Evolutionary conservation across 164 flowering plant genomes (phyloP), one percentile per base, ranked within the genome.

Genomic region (Brasenia schreberi): DNA sequence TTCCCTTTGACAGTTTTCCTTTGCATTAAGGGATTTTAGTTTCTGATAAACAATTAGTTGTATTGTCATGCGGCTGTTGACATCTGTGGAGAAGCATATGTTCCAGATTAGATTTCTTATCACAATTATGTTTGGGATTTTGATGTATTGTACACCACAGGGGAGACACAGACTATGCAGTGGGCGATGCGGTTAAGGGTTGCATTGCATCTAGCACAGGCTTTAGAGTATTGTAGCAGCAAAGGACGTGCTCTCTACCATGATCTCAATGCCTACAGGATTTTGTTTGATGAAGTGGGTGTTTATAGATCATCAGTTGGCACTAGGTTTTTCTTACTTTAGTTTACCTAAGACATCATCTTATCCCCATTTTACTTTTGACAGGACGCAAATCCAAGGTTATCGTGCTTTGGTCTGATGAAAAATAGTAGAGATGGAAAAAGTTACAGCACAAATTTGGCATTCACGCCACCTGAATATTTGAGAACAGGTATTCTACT

Each of bases 151-250:
- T 61, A n/a, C 64, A 61, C 7, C 42, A 14, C 44, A 72, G 75
- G 75, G 75, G 75, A 72, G 42, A 60, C 61, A 14, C 71, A 72
- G 18, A 68, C 68, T 61, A 72, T 72, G 75, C 64, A 72, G 62
- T 72, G 75, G 75, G 68, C 71, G 39, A 68, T 72, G 75, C 49
- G 75, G 33, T 53, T 72, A 45, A 72, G 75, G 49, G 75, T 72
- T 61, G 75, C 71, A 59, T 61, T 72, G 12, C 44, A 68, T 68
- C 27, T 72, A 19, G 75, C 75, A 14, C 65, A 72, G 61, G 75
- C 75, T 52, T 65, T 72, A 60, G 75, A 72, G 33, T 72, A 68
- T 65, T 72, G 75, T 68, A 65, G 71, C 65, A 68, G 65, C 53
- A 68, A 68, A 68, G 75, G 75, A 27, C 64, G 75, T 19, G 63